Conservation (phyloP, 2,329 filamentous ascomycete genomes). For the Coniochaeta prunicola region DNA sequence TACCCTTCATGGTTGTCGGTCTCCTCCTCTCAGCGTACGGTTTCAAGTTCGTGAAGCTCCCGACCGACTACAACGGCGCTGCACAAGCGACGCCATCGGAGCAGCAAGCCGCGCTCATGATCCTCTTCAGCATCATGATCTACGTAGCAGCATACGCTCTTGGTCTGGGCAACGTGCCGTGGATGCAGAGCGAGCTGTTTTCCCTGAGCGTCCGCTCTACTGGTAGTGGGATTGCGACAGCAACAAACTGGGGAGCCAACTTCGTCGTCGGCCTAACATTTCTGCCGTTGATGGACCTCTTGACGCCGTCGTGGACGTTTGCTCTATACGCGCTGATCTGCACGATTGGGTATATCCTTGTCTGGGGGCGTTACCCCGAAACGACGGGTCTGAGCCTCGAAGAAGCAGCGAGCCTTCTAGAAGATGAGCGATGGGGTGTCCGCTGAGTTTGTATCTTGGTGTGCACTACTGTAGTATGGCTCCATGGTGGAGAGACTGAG, state of each 20-base stretch:
- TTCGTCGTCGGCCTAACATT: conserved; percentile 83
- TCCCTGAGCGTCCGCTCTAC: conserved; percentile 66
- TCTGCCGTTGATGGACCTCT: conserved; percentile 71
- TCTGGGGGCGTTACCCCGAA: conserved; percentile 78
- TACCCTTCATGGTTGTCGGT: conserved; percentile 76
- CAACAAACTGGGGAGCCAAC: conserved; percentile 82
- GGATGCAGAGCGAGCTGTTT: conserved; percentile 94
- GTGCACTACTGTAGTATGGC: background rate
- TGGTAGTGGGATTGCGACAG: conserved; percentile 67
- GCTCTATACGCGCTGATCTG: conserved; percentile 71
- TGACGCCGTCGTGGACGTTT: conserved; percentile 74
- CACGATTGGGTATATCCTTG: conserved; percentile 53
- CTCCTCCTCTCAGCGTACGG: conserved; percentile 64
- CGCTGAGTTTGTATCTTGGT: background rate
- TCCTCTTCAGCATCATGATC: conserved; percentile 69
- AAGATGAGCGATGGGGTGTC: conserved; percentile 63
- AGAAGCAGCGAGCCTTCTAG: conserved; percentile 66
- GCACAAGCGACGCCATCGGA: conserved; percentile 10
- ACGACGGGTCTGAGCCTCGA: conserved; percentile 77
- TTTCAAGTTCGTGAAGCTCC: conserved; percentile 58
- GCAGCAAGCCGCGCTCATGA: conserved; percentile 39
- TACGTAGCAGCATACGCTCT: conserved; percentile 84
- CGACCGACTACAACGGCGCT: conserved; percentile 13
- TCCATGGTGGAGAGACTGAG: background rate
- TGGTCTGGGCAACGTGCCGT: conserved; percentile 86